Percentiles rank a stretch among this genome's conserved stretches.
These are phyloP conservation scores for Fraxinus sp. DNA, from an alignment of 305 asterid genomes.

Conservation along the genomic window DNA sequence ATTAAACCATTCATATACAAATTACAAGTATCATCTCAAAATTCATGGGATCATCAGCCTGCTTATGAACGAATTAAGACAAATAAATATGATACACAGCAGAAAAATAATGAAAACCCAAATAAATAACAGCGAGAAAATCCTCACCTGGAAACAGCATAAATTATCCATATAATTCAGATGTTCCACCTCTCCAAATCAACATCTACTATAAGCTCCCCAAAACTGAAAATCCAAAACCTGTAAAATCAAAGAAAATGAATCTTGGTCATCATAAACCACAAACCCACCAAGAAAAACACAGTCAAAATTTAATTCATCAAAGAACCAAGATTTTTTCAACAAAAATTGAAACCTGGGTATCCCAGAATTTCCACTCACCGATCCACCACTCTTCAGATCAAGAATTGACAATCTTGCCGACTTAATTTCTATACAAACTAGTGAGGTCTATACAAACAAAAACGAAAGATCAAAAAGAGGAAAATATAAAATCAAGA, in stretches of 20 bases:
- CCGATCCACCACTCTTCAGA: conserved; percentile 56
- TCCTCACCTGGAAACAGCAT: conserved; percentile 72
- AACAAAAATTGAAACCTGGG: conserved; percentile 32
- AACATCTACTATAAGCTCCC: conserved; percentile 46
- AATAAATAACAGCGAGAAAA: neutral
- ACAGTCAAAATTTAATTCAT: conserved; percentile 31
- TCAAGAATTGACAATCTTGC: conserved; percentile 30
- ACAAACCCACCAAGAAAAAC: conserved; percentile 13
- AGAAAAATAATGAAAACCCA: conserved; percentile 2
- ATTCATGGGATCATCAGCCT: neutral
- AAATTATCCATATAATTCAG: conserved; percentile 57
- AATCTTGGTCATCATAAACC: conserved; percentile 32
- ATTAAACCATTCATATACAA: neutral
- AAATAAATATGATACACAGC: neutral
- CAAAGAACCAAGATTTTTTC: conserved; percentile 26
- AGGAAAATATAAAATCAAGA: neutral
- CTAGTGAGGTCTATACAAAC: neutral
- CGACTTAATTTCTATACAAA: conserved; percentile 22
- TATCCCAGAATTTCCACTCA: conserved; percentile 28
- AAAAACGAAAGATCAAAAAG: neutral
- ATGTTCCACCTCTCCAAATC: conserved; percentile 35
- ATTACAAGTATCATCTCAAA: neutral
- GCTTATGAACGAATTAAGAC: neutral
- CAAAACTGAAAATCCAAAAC: conserved; percentile 36
- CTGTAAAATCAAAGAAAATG: conserved; percentile 30